Evolutionary conservation across 768 basidiomycete species (phyloP), one percentile per base, ranked within the genome.

Genomic region (Rickenella mellea): DNA sequence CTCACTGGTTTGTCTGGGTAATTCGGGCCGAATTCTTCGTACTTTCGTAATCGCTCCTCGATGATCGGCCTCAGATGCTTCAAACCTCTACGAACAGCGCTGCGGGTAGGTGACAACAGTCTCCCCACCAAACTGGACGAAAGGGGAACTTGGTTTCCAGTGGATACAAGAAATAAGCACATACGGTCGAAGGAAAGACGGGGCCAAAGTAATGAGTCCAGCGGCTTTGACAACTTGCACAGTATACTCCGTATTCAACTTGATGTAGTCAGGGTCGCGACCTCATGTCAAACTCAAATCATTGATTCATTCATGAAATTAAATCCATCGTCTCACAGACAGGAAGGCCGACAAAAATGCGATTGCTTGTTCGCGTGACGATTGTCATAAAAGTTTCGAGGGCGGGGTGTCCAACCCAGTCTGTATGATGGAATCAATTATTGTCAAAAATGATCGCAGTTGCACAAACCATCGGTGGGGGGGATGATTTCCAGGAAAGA

Each of bases 301-400:
- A n/a, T 12, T 28, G 2, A 12, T 6, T 32, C n/a, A n/a, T n/a
- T n/a, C 30, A 25, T 20, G 20, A 27, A 25, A 36, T n/a, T 29
- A 22, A 1, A 11, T 9, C 11, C 27, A 39, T 38, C 20, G 17
- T 50, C 62, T 38, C 41, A 71, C 71, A 73, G 10, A 70, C 44
- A 2, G 71, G 69, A 3, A 66, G 47, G 1, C 70, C 71, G 31
- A 75, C 65, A 43, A 73, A 70, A 6, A 68, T 43, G 2, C 71
- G 59, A 45, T 68, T 70, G 48, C 57, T 65, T 12, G 63, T 58
- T 21, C 68, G 51, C 39, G 55, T 58, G 9, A 68, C 60, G 22
- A 69, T 58, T 25, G 61, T 43, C 54, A 56, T 57, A 22, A 62
- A 51, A 3, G 59, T 60, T 2, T 55, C 48, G 27, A 55, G 51